A percentile compares a stretch with the other conserved stretches of the same genome.
phyloP scores from a whole-genome alignment of 495 filamentous ascomycete species.

The Aspergillus coremiiformis region DNA sequence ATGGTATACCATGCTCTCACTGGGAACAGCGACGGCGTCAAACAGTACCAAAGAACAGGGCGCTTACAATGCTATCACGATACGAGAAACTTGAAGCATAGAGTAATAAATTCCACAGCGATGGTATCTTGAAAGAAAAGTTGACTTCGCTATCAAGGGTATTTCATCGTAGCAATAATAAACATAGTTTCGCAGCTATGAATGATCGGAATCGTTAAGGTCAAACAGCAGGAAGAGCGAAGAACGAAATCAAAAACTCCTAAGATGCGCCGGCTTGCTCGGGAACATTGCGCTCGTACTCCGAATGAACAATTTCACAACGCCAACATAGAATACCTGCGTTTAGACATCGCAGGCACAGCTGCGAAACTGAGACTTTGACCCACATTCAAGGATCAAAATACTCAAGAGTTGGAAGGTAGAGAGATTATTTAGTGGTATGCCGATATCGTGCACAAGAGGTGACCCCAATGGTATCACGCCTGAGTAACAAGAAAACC shows the following conservation, averaged over 20 bases:
- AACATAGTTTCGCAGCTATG: not conserved
- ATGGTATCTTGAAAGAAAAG: not conserved
- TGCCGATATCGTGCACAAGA: constrained; percentile 5
- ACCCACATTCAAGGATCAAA: not conserved
- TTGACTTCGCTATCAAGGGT: constrained; percentile 2
- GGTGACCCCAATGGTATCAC: constrained; percentile 1
- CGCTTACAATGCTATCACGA: not conserved
- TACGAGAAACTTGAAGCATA: not conserved
- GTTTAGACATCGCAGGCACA: not conserved
- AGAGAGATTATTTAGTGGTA: constrained; percentile 1
- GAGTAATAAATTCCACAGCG: not conserved
- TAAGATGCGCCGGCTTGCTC: constrained; percentile 18
- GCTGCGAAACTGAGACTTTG: not conserved
- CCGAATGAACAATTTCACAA: constrained; percentile 10
- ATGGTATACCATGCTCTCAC: not conserved
- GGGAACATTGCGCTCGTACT: constrained; percentile 10
- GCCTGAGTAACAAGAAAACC: constrained; percentile 1
- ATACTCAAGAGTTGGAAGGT: not conserved
- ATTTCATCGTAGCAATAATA: constrained; percentile 12
- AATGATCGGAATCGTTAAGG: not conserved
- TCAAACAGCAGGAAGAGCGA: not conserved
- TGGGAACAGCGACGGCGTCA: not conserved
- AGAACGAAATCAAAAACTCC: constrained; percentile 15
- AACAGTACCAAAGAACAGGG: not conserved
- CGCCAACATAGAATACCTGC: not conserved